Base-by-base conservation (phyloP, 208 protist species). In the Crithidia bombi region DNA sequence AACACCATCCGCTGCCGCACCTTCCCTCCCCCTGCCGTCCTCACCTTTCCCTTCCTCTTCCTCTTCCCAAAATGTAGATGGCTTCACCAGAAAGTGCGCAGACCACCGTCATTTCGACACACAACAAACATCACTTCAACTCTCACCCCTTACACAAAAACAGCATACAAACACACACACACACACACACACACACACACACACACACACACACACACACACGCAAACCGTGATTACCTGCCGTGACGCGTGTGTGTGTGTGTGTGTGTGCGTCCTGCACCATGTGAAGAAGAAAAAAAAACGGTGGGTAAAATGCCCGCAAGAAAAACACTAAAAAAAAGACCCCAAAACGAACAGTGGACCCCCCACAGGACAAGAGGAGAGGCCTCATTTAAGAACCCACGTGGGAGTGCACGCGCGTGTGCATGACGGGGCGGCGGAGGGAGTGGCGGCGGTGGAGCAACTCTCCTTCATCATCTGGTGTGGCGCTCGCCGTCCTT, bases 241-340 rank as follows among this genome's bases (percentile, higher is more conserved):
- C n/a, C n/a, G n/a, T n/a, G n/a, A n/a, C n/a, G n/a, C n/a, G n/a
- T n/a, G n/a, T n/a, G n/a, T n/a, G n/a, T n/a, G n/a, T n/a, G n/a
- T n/a, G n/a, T n/a, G n/a, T n/a, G n/a, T n/a, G n/a, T n/a, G n/a
- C n/a, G n/a, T n/a, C n/a, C n/a, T n/a, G n/a, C n/a, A n/a, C n/a
- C n/a, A 39, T 17, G 14, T 14, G 28, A 17, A 11, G n/a, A 66
- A 59, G 43, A 59, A 32, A 57, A 36, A 41, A 59, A 26, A 59
- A 46, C n/a, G 11, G 54, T 32, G 54, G 5, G 26, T 14, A 46
- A 14, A 28, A 46, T 41, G 47, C 50, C 39, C 25, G n/a, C n/a
- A n/a, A 72, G 56, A 43, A n/a, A 50, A 50, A 64, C 17, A 75
- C 26, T 66, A 67, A 71, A 69, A 78, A 14, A 61, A 73, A 21